Conservation (phyloP, 352 stramenopile species). For the Globisporangium canariense region DNA sequence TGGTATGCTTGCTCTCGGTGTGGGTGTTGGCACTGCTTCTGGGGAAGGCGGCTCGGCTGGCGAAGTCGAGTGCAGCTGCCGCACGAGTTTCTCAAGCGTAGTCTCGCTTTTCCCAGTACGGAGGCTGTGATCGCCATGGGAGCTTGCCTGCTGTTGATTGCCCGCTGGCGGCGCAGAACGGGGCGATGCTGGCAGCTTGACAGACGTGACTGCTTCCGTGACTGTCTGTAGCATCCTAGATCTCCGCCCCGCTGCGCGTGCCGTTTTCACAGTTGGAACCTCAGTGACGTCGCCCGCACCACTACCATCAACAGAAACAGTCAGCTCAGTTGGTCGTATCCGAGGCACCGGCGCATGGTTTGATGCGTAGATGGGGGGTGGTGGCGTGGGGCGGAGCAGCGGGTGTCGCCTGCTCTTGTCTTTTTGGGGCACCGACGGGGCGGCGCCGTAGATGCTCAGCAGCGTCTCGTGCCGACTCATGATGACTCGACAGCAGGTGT, state of each 20-base stretch:
- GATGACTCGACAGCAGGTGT: background rate
- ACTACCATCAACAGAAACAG: background rate
- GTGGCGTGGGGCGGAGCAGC: background rate
- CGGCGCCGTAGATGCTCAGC: slow-evolving; percentile 6
- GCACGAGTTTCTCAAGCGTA: background rate
- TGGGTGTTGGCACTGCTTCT: background rate
- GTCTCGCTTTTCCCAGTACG: background rate
- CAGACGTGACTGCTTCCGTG: background rate
- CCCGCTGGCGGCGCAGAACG: background rate
- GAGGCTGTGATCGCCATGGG: background rate
- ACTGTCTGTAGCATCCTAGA: background rate
- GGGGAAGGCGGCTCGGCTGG: background rate
- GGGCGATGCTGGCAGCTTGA: background rate
- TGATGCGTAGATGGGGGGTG: background rate
- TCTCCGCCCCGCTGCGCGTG: background rate
- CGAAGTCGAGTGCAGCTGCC: background rate
- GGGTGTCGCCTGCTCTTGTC: background rate
- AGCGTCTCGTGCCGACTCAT: slow-evolving; percentile 10
- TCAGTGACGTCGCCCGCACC: background rate
- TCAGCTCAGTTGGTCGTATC: background rate
- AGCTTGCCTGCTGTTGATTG: background rate
- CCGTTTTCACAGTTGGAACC: too few species aligned
- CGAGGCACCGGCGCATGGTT: background rate
- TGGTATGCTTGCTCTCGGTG: background rate
- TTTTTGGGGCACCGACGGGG: background rate